A percentile compares a stretch with the other conserved stretches of the same genome.
Evolutionary conservation across 805 yeast species (phyloP).

Genomic region (Ogataea nonfermentans): DNA sequence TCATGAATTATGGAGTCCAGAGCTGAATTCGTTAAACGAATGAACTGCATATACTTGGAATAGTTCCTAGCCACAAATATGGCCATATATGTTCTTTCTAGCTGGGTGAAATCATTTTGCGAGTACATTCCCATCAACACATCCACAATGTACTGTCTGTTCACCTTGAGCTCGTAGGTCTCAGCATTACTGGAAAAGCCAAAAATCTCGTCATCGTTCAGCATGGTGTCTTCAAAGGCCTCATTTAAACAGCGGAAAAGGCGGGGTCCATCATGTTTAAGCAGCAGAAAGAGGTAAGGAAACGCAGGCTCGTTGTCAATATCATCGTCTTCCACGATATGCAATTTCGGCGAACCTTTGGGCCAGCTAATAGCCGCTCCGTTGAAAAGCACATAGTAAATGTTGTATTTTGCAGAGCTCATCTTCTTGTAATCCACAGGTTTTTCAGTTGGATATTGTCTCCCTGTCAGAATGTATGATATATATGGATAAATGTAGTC

Average conservation of each 20-base stretch:
- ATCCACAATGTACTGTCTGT: slow-evolving; percentile 76
- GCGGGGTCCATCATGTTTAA: slow-evolving; percentile 55
- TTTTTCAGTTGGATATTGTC: slow-evolving; percentile 75
- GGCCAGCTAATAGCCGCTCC: slow-evolving; percentile 54
- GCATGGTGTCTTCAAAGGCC: slow-evolving; percentile 73
- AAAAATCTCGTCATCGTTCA: slow-evolving; percentile 58
- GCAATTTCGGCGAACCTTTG: slow-evolving; percentile 32
- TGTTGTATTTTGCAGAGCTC: slow-evolving; percentile 44
- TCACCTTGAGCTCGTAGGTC: slow-evolving; percentile 39
- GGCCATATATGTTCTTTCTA: slow-evolving; percentile 42
- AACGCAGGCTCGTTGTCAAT: slow-evolving; percentile 49
- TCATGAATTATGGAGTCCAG: slow-evolving; percentile 47
- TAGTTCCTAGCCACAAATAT: slow-evolving; percentile 77
- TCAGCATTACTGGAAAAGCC: slow-evolving; percentile 19
- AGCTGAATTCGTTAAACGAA: slow-evolving; percentile 63
- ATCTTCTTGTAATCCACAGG: slow-evolving; percentile 37
- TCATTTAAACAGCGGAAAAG: slow-evolving; percentile 72
- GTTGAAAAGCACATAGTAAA: slow-evolving; percentile 60
- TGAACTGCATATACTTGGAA: slow-evolving; percentile 82
- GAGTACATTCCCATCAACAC: slow-evolving; percentile 60
- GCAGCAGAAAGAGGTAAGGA: slow-evolving; percentile 63
- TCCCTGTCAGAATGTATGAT: slow-evolving; percentile 68
- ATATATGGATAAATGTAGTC: slow-evolving; percentile 56
- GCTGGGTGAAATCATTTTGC: slow-evolving; percentile 34
- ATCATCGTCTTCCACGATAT: slow-evolving; percentile 31